These are phyloP conservation scores for Elaeis oleifera DNA, from an alignment of 202 grass and related monocot genomes.

Conservation along the genomic window DNA sequence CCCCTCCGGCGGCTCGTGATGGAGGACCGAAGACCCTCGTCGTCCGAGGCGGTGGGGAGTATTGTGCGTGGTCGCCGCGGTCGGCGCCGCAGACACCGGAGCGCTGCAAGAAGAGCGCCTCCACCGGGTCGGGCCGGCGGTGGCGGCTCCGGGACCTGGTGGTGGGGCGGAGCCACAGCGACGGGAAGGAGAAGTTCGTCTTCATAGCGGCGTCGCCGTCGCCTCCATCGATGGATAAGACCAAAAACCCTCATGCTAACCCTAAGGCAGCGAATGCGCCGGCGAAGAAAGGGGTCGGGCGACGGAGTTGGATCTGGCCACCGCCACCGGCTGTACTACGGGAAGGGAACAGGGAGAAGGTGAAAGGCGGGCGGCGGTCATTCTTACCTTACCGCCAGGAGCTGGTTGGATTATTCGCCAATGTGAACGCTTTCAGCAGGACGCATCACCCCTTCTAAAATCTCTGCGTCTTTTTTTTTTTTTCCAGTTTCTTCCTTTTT, in stretches of 20 bases:
- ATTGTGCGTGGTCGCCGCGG: conserved; percentile 46
- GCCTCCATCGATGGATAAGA: neutral
- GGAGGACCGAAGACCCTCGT: neutral
- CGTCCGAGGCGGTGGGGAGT: conserved; percentile 19
- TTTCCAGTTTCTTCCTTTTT: no score
- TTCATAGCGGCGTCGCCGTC: conserved; percentile 24
- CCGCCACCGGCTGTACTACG: conserved; percentile 57
- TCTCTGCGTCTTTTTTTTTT: no score
- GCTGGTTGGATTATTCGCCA: conserved; percentile 45
- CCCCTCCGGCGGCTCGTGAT: neutral
- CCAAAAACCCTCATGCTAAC: neutral
- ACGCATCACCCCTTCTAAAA: conserved; percentile 34
- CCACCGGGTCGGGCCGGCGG: conserved; percentile 32
- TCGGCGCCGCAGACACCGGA: conserved; percentile 31
- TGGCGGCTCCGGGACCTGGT: conserved; percentile 48
- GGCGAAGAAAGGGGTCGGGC: neutral
- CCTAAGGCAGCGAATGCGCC: conserved; percentile 13
- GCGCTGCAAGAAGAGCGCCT: conserved; percentile 49
- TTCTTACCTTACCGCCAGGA: conserved; percentile 51
- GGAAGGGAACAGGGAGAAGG: conserved; percentile 15
- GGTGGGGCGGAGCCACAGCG: conserved; percentile 33
- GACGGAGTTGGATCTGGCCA: conserved; percentile 43
- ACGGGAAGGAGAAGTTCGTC: conserved; percentile 80
- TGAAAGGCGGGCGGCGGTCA: conserved; percentile 25
- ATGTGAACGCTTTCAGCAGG: conserved; percentile 29